These are phyloP conservation scores for Echinochloa phyllopogon DNA, from an alignment of 176 grass and related monocot genomes.

Conservation along the genomic window DNA sequence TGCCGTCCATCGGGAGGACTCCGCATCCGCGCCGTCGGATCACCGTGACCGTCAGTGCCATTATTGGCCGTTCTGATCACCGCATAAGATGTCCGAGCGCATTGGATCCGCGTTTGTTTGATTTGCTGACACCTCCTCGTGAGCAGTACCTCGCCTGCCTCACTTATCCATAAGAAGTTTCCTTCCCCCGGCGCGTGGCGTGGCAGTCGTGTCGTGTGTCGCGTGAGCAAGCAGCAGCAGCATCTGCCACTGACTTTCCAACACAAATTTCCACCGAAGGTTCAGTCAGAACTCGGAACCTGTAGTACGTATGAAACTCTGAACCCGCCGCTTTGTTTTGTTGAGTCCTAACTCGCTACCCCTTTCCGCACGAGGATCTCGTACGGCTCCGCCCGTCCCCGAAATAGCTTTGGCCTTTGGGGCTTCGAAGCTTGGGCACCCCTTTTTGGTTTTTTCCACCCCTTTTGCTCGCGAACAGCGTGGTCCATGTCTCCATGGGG, in stretches of 20 bases:
- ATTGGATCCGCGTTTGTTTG: not conserved
- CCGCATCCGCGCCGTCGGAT: not conserved
- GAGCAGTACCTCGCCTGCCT: not conserved
- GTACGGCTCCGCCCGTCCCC: not conserved
- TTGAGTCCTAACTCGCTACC: not conserved
- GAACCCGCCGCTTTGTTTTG: not conserved
- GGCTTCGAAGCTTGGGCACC: not conserved
- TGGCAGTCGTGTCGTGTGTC: not conserved
- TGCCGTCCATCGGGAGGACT: not conserved
- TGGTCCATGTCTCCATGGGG: no score
- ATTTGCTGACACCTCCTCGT: no score
- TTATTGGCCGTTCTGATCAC: no score
- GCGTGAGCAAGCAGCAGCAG: not conserved
- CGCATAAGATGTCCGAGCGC: no score
- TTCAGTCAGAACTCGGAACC: constrained; percentile 31
- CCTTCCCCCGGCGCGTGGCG: not conserved
- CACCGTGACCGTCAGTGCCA: no score
- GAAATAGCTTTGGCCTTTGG: constrained; percentile 7
- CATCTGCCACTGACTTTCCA: not conserved
- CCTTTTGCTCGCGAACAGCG: not conserved
- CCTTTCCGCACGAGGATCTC: constrained; percentile 25
- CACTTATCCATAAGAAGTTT: constrained; percentile 29
- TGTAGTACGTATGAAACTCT: not conserved
- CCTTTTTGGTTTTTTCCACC: constrained; percentile 1
- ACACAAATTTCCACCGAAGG: constrained; percentile 37